Percentiles rank a stretch among this genome's conserved stretches.
Evolutionary conservation across 169 alveolate species (phyloP).

Genomic region (Babesia ovis): DNA sequence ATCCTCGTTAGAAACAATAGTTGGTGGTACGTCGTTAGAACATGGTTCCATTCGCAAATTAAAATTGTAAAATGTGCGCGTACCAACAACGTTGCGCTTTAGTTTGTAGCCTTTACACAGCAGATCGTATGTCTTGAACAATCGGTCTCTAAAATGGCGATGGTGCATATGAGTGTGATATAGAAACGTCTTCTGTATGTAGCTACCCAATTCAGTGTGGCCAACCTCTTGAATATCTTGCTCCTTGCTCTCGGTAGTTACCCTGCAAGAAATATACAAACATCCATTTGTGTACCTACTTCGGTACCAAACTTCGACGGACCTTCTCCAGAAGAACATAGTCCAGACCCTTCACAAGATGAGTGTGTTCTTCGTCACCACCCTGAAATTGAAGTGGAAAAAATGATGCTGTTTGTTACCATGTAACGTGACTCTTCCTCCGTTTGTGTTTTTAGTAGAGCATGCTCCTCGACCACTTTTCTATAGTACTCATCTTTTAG

Average conservation of each 20-base stretch:
- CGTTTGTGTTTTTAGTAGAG: slow-evolving; percentile 41
- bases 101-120: slow-evolving; percentile 57
- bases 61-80: slow-evolving; percentile 53
- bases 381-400: slow-evolving; percentile 55
- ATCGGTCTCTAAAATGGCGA: slow-evolving; percentile 59
- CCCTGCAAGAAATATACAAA: not conserved
- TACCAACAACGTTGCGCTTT: slow-evolving; percentile 4
- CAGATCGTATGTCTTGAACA: slow-evolving; percentile 53
- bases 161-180: slow-evolving; percentile 73
- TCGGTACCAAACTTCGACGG: slow-evolving; percentile 53
- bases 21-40: slow-evolving; percentile 69
- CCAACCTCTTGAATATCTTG: slow-evolving; percentile 4
- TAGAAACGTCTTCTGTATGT: slow-evolving; percentile 66
- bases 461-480: slow-evolving; percentile 48
- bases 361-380: slow-evolving; percentile 78
- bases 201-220: slow-evolving; percentile 63
- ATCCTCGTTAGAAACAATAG: slow-evolving; percentile 51
- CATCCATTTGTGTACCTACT: not conserved
- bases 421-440: slow-evolving; percentile 68
- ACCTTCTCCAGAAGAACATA: slow-evolving; percentile 72
- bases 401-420: slow-evolving; percentile 8
- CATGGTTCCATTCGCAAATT: slow-evolving; percentile 64
- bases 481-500: slow-evolving; percentile 56
- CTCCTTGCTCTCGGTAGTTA: slow-evolving; percentile 9
- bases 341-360: slow-evolving; percentile 79